Percentiles rank a stretch among this genome's conserved stretches.
These are phyloP conservation scores for Aspergillus coremiiformis DNA, from an alignment of 495 filamentous ascomycete genomes.

Conservation along the genomic window DNA sequence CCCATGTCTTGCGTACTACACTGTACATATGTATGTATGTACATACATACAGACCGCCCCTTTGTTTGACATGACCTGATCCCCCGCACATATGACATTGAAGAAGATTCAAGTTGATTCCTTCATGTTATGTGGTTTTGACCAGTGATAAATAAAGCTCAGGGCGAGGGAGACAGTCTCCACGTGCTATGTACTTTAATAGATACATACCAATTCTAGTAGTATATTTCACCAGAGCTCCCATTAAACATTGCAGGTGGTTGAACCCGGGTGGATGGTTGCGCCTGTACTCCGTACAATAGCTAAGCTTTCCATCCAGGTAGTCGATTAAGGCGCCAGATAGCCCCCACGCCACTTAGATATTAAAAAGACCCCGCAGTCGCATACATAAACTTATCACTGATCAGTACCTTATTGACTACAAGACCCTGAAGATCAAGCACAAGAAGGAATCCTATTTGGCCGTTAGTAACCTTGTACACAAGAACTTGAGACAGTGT, in stretches of 20 bases:
- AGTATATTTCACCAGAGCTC: no score
- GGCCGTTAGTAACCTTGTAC: not conserved
- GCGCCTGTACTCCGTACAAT: not conserved
- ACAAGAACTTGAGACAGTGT: constrained; percentile 6
- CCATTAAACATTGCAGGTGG: not conserved
- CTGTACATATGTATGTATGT: no score
- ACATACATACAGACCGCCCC: not conserved
- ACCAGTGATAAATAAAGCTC: not conserved
- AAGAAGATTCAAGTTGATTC: not conserved
- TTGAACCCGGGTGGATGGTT: not conserved
- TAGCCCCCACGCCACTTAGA: not conserved
- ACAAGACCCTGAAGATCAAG: constrained; percentile 1
- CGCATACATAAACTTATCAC: not conserved
- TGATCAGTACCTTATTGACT: not conserved
- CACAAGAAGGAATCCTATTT: not conserved
- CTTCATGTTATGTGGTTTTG: not conserved
- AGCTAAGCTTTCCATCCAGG: not conserved
- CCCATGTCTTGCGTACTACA: no score
- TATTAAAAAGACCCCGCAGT: not conserved
- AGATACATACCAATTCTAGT: not conserved
- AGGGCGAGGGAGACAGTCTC: not conserved
- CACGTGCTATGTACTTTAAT: not conserved
- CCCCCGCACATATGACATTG: not conserved
- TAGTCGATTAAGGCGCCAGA: not conserved
- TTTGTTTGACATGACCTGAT: not conserved